Conservation (phyloP, 2,329 filamentous ascomycete species). For the Bipolaris gigantea region DNA sequence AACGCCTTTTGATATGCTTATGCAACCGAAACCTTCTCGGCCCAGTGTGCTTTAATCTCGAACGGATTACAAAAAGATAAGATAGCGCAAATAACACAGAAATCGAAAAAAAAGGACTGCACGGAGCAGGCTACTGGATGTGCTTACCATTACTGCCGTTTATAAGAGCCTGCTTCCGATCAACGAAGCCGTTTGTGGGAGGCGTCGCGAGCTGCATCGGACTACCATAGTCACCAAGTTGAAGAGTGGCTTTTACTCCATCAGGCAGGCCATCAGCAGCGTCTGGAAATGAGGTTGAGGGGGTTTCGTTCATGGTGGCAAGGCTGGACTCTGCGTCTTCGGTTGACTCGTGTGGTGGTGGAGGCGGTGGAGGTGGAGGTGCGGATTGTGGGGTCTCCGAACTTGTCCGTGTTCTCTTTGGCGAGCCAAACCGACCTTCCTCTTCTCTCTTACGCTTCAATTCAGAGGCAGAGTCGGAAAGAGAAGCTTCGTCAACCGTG, state of each 20-base stretch:
- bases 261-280: slow-evolving; percentile 20
- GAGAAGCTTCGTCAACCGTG: slow-evolving; percentile 24
- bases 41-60: not conserved
- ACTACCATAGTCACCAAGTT: slow-evolving; percentile 25
- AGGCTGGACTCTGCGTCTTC: slow-evolving; percentile 30
- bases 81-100: slow-evolving; percentile 1
- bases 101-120: not conserved
- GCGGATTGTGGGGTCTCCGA: slow-evolving; percentile 46
- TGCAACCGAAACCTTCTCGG: not conserved
- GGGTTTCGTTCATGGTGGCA: slow-evolving; percentile 31
- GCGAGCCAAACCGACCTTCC: slow-evolving; percentile 29
- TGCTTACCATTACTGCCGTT: not conserved
- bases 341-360: slow-evolving; percentile 40
- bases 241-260: slow-evolving; percentile 9
- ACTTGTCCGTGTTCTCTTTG: slow-evolving; percentile 38
- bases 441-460: slow-evolving; percentile 46
- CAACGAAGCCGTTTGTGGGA: slow-evolving; percentile 40
- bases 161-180: slow-evolving; percentile 12
- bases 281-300: slow-evolving; percentile 7
- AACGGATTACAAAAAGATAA: slow-evolving; percentile 11
- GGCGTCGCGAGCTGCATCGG: slow-evolving; percentile 52
- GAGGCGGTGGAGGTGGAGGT: slow-evolving; percentile 48
- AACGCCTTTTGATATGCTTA: slow-evolving; percentile 9
- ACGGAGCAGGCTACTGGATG: not conserved
- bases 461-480: slow-evolving; percentile 31